Evolutionary conservation across 139 green algal species (phyloP).

Genomic region (Protoeuglena noctilucae): DNA sequence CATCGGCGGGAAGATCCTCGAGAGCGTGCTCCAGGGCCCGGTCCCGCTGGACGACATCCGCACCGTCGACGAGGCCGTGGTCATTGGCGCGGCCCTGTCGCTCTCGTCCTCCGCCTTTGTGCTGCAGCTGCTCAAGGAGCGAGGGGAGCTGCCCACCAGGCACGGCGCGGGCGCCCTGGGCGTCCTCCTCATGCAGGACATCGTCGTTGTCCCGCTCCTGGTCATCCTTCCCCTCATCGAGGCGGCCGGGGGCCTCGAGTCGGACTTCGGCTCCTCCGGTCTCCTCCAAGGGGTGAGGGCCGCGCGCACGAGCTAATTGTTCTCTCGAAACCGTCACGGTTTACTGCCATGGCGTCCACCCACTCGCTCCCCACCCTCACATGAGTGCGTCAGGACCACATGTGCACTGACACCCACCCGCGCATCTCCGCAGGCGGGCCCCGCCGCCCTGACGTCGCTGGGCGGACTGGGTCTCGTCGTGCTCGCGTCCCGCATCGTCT

Average conservation of each 20-base stretch:
- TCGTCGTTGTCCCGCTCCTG: conserved; percentile 81
- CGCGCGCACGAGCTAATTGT: too few species aligned
- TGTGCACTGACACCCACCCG: too few species aligned
- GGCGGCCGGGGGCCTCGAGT: conserved; percentile 24
- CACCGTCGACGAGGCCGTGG: conserved; percentile 57
- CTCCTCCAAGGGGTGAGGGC: too few species aligned
- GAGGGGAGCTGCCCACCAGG: conserved; percentile 54
- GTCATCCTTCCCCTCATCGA: conserved; percentile 69
- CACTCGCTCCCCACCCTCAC: too few species aligned
- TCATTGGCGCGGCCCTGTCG: conserved; percentile 75
- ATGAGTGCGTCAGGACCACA: too few species aligned
- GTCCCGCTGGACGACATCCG: conserved; percentile 32
- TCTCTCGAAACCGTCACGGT: too few species aligned
- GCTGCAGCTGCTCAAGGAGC: conserved; percentile 81
- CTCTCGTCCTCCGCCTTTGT: conserved; percentile 80
- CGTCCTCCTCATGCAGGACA: conserved; percentile 86
- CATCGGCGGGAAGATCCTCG: conserved; percentile 65
- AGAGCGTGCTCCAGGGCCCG: conserved; percentile 29
- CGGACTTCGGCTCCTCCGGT: too few species aligned
- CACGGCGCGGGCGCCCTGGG: conserved; percentile 85
- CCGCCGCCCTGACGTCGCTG: conserved; percentile 47
- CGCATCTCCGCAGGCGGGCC: conserved; percentile 35
- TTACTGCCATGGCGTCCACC: too few species aligned
- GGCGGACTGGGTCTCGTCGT: conserved; percentile 60
- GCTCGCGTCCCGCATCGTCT: conserved; percentile 57